These are phyloP conservation scores for Pyrenochaeta sp. DNA, from an alignment of 2,329 filamentous ascomycete species.

Conservation along the genomic window DNA sequence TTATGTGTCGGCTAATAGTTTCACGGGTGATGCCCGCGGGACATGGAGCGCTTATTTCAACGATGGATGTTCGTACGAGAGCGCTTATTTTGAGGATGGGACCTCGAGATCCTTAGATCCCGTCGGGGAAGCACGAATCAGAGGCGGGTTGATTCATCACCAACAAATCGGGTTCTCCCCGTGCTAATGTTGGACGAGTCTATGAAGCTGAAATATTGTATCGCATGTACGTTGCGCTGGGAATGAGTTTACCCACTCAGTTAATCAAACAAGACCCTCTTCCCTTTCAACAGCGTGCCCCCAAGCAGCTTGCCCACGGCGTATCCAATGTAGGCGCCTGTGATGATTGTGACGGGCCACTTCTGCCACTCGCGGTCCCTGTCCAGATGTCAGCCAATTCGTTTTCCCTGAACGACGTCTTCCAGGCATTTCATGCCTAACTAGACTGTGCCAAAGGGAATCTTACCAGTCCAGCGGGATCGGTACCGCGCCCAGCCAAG, in stretches of 20 bases:
- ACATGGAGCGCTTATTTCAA: no score
- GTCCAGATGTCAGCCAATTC: not conserved
- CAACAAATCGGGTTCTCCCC: no score
- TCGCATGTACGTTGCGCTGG: not conserved
- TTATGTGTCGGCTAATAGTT: no score
- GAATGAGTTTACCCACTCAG: not conserved
- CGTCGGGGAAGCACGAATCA: no score
- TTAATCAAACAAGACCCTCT: slow-evolving; percentile 54
- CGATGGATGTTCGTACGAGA: no score
- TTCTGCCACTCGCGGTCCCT: slow-evolving; percentile 97
- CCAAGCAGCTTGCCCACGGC: slow-evolving; percentile 70
- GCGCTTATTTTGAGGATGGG: no score
- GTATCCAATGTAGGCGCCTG: slow-evolving; percentile 82
- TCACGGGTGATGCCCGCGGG: no score
- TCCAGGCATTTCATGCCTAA: not conserved
- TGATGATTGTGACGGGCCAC: slow-evolving; percentile 92
- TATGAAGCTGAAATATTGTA: not conserved
- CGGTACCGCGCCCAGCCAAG: slow-evolving; percentile 92
- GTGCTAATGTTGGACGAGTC: not conserved
- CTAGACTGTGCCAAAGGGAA: not conserved
- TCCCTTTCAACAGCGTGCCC: slow-evolving; percentile 58
- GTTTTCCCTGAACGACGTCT: not conserved
- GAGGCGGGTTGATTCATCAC: no score
- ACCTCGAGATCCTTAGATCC: no score
- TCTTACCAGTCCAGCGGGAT: slow-evolving; percentile 90